phyloP scores from a whole-genome alignment of 78 protist genomes.

The Cavenderia fasciculata region DNA sequence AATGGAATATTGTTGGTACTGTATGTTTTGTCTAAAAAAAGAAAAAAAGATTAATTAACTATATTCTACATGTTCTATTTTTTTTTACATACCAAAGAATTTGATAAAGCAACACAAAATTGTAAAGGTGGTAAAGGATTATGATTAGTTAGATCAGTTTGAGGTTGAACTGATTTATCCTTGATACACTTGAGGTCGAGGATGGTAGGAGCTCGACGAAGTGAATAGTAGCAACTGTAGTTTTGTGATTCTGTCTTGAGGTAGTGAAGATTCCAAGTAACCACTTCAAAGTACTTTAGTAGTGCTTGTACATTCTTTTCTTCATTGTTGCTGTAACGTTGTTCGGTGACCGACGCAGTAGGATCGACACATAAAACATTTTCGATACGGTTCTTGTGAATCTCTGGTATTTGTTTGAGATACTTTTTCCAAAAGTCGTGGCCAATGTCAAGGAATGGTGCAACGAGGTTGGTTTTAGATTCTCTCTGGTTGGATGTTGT shows the following conservation, averaged over 20 bases:
- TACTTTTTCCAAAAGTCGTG: not conserved
- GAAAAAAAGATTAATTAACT: not conserved
- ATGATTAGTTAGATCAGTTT: not conserved
- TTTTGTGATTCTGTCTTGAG: not conserved
- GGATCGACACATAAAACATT: too few relatives aligned
- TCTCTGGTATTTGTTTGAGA: not conserved
- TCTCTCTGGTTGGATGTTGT: too few relatives aligned
- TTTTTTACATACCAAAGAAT: not conserved
- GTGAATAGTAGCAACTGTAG: not conserved
- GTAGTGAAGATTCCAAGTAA: conserved; percentile 2
- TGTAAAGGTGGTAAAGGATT: not conserved
- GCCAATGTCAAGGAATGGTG: not conserved
- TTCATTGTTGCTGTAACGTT: not conserved
- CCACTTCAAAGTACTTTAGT: not conserved
- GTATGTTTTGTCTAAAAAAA: not conserved
- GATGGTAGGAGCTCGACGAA: not conserved
- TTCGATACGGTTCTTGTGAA: too few relatives aligned
- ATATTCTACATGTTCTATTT: not conserved
- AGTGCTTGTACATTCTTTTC: not conserved
- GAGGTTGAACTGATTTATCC: not conserved
- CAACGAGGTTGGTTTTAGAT: too few relatives aligned
- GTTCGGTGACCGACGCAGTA: not conserved
- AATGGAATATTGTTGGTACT: not conserved
- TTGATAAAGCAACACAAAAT: conserved; percentile 10
- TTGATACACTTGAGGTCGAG: not conserved